These are phyloP conservation scores for Phytophthora palmivora DNA, from an alignment of 352 stramenopile species.

Conservation along the genomic window DNA sequence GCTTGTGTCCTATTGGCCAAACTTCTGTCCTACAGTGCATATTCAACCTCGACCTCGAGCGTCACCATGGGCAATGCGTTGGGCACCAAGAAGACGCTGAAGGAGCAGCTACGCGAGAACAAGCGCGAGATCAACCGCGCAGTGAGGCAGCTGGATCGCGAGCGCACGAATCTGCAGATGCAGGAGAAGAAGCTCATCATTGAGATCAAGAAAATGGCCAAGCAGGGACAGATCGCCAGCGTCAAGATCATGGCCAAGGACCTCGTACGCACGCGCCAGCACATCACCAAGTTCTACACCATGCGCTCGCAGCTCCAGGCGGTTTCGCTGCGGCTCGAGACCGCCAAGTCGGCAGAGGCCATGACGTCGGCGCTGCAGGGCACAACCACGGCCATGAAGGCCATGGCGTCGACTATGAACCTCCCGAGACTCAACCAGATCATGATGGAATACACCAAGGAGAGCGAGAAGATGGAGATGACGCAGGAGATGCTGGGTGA, in stretches of 20 bases:
- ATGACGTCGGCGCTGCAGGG: slow-evolving; percentile 92
- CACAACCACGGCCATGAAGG: slow-evolving; percentile 86
- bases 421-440: slow-evolving; percentile 97
- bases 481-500: slow-evolving; percentile 98
- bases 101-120: slow-evolving; percentile 96
- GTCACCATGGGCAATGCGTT: slow-evolving; percentile 73
- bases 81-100: slow-evolving; percentile 84
- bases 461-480: slow-evolving; percentile 98
- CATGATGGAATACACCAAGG: slow-evolving; percentile 98
- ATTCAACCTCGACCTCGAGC: background rate
- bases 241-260: slow-evolving; percentile 99
- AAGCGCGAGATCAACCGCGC: slow-evolving; percentile 98
- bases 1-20: background rate
- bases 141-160: slow-evolving; percentile 96
- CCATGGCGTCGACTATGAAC: slow-evolving; percentile 96
- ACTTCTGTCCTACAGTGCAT: background rate
- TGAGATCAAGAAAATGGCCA: slow-evolving; percentile 98
- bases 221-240: slow-evolving; percentile 95
- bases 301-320: slow-evolving; percentile 97
- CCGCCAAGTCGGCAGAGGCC: slow-evolving; percentile 96
- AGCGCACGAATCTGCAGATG: slow-evolving; percentile 92
- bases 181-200: slow-evolving; percentile 96
- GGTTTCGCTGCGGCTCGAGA: slow-evolving; percentile 94
- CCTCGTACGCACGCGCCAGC: slow-evolving; percentile 94
- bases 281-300: slow-evolving; percentile 98